These are phyloP conservation scores for Fusarium beomiforme DNA, from an alignment of 2,329 filamentous ascomycete genomes.

Conservation along the genomic window DNA sequence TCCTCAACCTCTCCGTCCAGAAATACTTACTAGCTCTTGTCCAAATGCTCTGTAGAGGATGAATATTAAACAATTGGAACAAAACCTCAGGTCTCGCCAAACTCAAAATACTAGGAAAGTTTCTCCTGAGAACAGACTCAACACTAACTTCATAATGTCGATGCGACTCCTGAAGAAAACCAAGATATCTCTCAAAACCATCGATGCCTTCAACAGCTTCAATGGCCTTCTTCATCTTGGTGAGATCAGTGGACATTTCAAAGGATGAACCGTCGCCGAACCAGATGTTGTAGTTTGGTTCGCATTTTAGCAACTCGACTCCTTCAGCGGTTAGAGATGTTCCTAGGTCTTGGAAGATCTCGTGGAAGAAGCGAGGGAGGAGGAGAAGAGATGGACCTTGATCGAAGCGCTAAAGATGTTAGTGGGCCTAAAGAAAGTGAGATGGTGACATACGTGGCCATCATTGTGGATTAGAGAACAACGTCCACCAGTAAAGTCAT, in stretches of 20 bases:
- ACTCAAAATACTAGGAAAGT: conserved; percentile 69
- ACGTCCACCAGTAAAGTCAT: conserved; percentile 75
- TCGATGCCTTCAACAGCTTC: conserved; percentile 78
- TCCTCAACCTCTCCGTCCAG: conserved; percentile 71
- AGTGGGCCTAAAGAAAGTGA: neutral
- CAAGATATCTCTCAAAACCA: conserved; percentile 75
- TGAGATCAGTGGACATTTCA: conserved; percentile 72
- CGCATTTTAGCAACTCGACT: conserved; percentile 75
- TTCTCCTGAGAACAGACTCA: conserved; percentile 71
- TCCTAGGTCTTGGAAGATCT: conserved; percentile 74
- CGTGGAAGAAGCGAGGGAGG: conserved; percentile 75
- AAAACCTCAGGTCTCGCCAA: conserved; percentile 70
- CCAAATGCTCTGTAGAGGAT: conserved; percentile 79
- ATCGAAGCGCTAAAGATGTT: conserved; percentile 68
- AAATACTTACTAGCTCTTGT: conserved; percentile 73
- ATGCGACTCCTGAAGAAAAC: conserved; percentile 73
- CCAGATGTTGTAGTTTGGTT: conserved; percentile 80
- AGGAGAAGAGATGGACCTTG: conserved; percentile 80
- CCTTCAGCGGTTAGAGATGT: conserved; percentile 73
- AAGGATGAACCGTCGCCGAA: conserved; percentile 75
- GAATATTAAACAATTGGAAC: conserved; percentile 66
- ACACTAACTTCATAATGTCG: conserved; percentile 76
- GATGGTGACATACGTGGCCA: conserved; percentile 50
- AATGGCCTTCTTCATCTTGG: conserved; percentile 76
- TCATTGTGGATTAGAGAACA: conserved; percentile 72